Conservation (phyloP, 2,329 filamentous ascomycete genomes). For the Dothistroma septosporum region DNA sequence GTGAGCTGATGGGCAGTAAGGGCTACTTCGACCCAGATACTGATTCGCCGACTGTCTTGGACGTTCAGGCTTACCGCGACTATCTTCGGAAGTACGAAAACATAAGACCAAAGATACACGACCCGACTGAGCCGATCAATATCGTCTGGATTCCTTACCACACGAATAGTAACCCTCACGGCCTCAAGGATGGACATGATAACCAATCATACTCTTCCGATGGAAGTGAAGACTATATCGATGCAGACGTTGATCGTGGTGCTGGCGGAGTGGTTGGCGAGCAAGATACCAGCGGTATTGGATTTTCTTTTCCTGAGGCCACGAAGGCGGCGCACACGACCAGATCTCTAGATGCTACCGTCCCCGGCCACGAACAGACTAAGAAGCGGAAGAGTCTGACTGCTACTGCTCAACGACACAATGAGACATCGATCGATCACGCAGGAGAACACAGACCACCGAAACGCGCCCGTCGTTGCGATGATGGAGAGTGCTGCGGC, state of each 20-base stretch:
- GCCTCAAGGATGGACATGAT: not conserved
- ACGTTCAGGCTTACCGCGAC: not conserved
- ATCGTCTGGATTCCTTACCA: not conserved
- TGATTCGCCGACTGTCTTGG: not conserved
- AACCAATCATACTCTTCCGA: not conserved
- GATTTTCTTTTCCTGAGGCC: not conserved
- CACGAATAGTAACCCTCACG: not conserved
- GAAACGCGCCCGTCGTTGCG: not conserved
- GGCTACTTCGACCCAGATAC: not conserved
- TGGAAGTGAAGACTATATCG: not conserved
- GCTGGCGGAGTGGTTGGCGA: not conserved
- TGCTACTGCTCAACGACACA: not conserved
- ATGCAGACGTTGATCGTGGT: not conserved
- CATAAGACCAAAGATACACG: not conserved
- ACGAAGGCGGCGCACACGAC: not conserved
- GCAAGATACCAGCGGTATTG: not conserved
- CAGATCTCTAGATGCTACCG: not conserved
- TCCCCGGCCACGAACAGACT: not conserved
- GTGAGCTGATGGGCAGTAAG: not conserved
- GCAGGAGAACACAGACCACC: not conserved
- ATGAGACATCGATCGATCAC: not conserved
- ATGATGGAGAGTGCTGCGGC: not conserved
- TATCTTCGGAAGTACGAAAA: not conserved
- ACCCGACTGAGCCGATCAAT: not conserved
- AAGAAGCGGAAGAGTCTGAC: not conserved